Evolutionary conservation across 2,329 filamentous ascomycete genomes (phyloP).

Genomic region (Penicillium oxalicum): DNA sequence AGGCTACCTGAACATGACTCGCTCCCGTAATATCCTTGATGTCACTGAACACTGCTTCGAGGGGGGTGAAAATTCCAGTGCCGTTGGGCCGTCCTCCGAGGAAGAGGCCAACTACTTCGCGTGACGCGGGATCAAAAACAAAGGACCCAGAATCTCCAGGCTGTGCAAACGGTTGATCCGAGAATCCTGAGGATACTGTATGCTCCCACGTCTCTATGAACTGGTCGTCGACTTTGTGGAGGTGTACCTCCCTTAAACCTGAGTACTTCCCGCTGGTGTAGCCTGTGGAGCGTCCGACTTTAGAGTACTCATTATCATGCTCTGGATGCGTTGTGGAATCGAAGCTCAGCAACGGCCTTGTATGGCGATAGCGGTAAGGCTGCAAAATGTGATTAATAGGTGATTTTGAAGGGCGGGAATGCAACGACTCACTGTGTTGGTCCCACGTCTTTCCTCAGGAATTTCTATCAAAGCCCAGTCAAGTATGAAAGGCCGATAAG

Average conservation of each 20-base stretch:
- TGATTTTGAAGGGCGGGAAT: background rate
- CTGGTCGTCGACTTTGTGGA: background rate
- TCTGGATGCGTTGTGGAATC: background rate
- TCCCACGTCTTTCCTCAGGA: background rate
- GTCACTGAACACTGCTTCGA: background rate
- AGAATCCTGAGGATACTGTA: background rate
- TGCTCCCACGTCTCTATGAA: background rate
- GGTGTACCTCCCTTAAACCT: background rate
- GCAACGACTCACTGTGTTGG: background rate
- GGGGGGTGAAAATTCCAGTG: background rate
- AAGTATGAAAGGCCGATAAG: background rate
- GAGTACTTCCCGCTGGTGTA: background rate
- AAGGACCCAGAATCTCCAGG: background rate
- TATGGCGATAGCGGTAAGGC: background rate
- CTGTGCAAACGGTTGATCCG: background rate
- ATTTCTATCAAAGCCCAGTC: background rate
- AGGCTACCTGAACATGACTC: slow-evolving; percentile 5
- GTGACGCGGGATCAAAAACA: background rate
- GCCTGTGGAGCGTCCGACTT: background rate
- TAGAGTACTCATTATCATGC: background rate
- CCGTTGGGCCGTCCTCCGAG: background rate
- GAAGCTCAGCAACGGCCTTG: background rate
- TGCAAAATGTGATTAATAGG: background rate
- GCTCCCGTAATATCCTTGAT: background rate
- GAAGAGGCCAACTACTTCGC: background rate